Base-by-base conservation (phyloP, 768 basidiomycete genomes). In the Trametes cingulata region DNA sequence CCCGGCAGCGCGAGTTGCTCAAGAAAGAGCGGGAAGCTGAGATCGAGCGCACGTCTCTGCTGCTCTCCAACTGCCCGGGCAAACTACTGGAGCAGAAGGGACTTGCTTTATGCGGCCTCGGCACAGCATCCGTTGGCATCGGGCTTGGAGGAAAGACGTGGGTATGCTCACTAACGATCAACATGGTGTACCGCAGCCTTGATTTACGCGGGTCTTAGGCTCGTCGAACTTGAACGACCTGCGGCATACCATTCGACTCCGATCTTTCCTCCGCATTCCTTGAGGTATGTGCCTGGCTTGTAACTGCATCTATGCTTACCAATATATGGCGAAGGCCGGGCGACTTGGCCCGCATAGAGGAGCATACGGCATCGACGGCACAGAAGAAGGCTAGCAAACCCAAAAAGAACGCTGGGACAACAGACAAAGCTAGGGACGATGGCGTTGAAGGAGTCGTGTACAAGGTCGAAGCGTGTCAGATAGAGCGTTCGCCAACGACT, bases 81-180 rank as follows among this genome's bases (percentile, higher is more conserved):
- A 91, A 86, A 64, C 77, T 95, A 9, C 80, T 98, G n/a, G 93
- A 96, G 71, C 87, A 90, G 64, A 88, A 89, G 58, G 95, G 95
- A 3, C 77, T 98, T 10, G 87, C 92, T 0, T 72, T 97, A 1
- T 82, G 82, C 27, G 87, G 87, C 45, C 77, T 98, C 5, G 85
- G 90, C 1, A 75, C 93, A 1, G 79, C 83, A 0, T 79, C 81
- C 24, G 79, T 94, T n/a, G 86, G 82, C 51, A 81, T 97, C 17
- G 96, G 95, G 2, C 80, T 98, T 4, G 95, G 94, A 25, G 95
- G 95, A 25, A 95, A 95, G 77, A 95, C 87, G 94, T 63, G 47
- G 42, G 61, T 96, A 72, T 70, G 74, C 25, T 36, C 20, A 14
- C 9, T 64, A 45, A 42, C 24, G 39, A 20, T 17, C 19, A 27